phyloP scores from a whole-genome alignment of 129 eudicot genomes.

The Flaveria bidentis region DNA sequence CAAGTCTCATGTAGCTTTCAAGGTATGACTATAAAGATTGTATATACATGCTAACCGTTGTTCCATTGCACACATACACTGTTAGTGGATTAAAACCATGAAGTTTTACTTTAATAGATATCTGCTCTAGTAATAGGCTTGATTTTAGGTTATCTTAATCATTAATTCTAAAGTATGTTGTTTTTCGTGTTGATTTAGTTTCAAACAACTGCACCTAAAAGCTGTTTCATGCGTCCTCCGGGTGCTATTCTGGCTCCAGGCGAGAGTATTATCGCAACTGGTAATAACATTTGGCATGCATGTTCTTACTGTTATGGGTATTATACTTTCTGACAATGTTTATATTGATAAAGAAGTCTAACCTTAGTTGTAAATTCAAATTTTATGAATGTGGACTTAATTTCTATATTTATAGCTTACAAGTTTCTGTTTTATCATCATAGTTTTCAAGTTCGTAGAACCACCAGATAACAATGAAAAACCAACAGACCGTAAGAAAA shows the following conservation, averaged over 20 bases:
- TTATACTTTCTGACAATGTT: no score
- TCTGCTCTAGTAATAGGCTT: neutral
- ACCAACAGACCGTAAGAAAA: slow-evolving; percentile 55
- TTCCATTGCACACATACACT: no score
- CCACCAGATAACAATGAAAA: slow-evolving; percentile 72
- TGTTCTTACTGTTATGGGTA: neutral
- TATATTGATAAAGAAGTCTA: no score
- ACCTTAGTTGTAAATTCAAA: no score
- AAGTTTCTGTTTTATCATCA: slow-evolving; percentile 18
- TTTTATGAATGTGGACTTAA: neutral
- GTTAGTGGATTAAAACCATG: neutral
- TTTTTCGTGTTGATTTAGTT: slow-evolving; percentile 43
- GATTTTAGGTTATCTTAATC: neutral
- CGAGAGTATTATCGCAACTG: slow-evolving; percentile 80
- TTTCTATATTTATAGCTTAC: slow-evolving; percentile 14
- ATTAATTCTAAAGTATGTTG: neutral
- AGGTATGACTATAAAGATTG: slow-evolving; percentile 44
- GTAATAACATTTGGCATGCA: slow-evolving; percentile 35
- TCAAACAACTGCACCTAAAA: slow-evolving; percentile 95
- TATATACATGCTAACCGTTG: neutral
- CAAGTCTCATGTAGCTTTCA: slow-evolving; percentile 94
- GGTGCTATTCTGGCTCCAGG: slow-evolving; percentile 88
- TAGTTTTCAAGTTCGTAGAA: slow-evolving; percentile 88
- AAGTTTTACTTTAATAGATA: neutral
- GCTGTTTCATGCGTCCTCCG: slow-evolving; percentile 99